Evolutionary conservation across 768 basidiomycete genomes (phyloP).

Genomic region (Gymnopilus junonius): DNA sequence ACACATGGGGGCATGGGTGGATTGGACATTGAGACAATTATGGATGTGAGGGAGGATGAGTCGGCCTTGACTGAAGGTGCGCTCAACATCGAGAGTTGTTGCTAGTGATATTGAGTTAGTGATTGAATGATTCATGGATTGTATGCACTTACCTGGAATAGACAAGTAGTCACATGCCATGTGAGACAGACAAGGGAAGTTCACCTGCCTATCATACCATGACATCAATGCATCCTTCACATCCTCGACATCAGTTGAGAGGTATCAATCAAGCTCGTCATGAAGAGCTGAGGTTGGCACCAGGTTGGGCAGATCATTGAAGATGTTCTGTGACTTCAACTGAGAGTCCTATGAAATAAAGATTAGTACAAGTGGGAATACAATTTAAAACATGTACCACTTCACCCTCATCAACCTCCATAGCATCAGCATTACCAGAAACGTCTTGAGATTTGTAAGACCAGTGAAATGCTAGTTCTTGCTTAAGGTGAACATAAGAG

Average conservation of each 20-base stretch:
- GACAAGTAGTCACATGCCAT: constrained; percentile 24
- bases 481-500: too few species aligned
- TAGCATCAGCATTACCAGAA: too few species aligned
- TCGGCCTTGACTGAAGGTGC: neutral
- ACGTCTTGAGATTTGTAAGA: too few species aligned
- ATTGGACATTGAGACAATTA: neutral
- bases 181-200: constrained; percentile 30
- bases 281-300: constrained; percentile 14
- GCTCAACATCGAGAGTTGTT: neutral
- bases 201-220: constrained; percentile 28
- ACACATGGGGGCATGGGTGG: neutral
- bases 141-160: too few species aligned
- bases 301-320: constrained; percentile 33
- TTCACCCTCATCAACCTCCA: too few species aligned
- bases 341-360: neutral
- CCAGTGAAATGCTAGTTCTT: too few species aligned
- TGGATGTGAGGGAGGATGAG: neutral
- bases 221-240: constrained; percentile 22
- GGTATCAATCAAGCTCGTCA: constrained; percentile 33
- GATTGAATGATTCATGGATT: too few species aligned
- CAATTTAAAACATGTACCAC: too few species aligned
- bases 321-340: constrained; percentile 29
- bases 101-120: neutral
- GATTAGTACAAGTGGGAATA: too few species aligned
- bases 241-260: constrained; percentile 28